Conservation (phyloP, 345 rosid species). For the Luvunga scandens region DNA sequence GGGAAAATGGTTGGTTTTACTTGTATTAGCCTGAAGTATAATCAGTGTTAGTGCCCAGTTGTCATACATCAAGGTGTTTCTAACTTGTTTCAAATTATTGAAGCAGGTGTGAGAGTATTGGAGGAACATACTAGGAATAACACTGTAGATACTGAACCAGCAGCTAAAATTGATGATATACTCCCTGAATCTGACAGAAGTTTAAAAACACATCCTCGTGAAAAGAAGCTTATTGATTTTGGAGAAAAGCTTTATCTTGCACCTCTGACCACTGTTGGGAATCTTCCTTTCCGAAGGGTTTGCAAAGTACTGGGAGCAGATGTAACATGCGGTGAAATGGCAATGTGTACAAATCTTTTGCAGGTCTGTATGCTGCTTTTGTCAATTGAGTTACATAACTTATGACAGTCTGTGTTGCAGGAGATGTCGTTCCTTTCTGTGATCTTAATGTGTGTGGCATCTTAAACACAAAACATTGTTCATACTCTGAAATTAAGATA, state of each 20-base stretch:
- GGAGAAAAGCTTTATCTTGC: conserved; percentile 90
- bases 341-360: conserved; percentile 92
- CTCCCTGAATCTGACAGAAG: conserved; percentile 48
- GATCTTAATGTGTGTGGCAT: not conserved
- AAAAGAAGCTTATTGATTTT: conserved; percentile 85
- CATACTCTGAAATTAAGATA: not conserved
- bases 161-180: conserved; percentile 25
- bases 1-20: conserved; percentile 36
- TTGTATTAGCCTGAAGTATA: not conserved
- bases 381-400: not conserved
- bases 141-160: conserved; percentile 24
- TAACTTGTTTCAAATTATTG: conserved; percentile 17
- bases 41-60: not conserved
- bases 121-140: conserved; percentile 30
- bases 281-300: conserved; percentile 94
- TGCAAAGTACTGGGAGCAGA: conserved; percentile 93
- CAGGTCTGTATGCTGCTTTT: conserved; percentile 49
- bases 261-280: conserved; percentile 93
- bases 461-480: not conserved
- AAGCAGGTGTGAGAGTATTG: conserved; percentile 33
- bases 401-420: not conserved
- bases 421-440: conserved; percentile 1
- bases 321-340: conserved; percentile 98
- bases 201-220: conserved; percentile 69
- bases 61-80: conserved; percentile 1